A percentile compares a stretch with the other conserved stretches of the same genome.
Conservation (phyloP, 495 filamentous ascomycete genomes). For the Penicillium paradoxum region DNA sequence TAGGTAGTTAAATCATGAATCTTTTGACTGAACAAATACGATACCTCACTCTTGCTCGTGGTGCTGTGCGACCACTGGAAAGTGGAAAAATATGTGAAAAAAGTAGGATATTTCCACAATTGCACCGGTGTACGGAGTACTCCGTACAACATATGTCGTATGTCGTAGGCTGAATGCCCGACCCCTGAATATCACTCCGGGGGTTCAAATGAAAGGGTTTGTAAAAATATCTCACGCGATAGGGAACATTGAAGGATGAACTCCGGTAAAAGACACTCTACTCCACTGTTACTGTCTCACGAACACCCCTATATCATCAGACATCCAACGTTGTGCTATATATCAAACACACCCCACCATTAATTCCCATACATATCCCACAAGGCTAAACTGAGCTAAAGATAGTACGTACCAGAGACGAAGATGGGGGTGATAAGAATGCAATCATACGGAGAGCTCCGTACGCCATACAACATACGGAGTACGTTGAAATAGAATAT, state of each 20-base stretch:
- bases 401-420: slow-evolving; percentile 5
- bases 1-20: not conserved
- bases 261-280: not conserved
- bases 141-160: not conserved
- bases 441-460: no score
- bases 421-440: slow-evolving; percentile 7
- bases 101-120: not conserved
- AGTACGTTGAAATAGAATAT: not conserved
- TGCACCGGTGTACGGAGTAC: not conserved
- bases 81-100: not conserved
- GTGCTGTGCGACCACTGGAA: no score
- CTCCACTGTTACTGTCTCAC: slow-evolving; percentile 2
- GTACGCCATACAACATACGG: no score
- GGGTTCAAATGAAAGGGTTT: not conserved
- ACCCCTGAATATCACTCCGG: not conserved
- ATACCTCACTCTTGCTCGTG: not conserved
- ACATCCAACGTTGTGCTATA: not conserved
- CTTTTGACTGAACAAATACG: not conserved
- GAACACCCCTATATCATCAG: slow-evolving; percentile 7
- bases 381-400: slow-evolving; percentile 6
- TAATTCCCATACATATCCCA: slow-evolving; percentile 8
- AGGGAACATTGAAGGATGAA: not conserved
- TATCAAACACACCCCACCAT: slow-evolving; percentile 5
- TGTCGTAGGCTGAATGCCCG: no score
- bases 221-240: not conserved